Percentiles rank a stretch among this genome's conserved stretches.
These are phyloP conservation scores for Breynia disticha DNA, from an alignment of 441 rosid species.

Conservation along the genomic window DNA sequence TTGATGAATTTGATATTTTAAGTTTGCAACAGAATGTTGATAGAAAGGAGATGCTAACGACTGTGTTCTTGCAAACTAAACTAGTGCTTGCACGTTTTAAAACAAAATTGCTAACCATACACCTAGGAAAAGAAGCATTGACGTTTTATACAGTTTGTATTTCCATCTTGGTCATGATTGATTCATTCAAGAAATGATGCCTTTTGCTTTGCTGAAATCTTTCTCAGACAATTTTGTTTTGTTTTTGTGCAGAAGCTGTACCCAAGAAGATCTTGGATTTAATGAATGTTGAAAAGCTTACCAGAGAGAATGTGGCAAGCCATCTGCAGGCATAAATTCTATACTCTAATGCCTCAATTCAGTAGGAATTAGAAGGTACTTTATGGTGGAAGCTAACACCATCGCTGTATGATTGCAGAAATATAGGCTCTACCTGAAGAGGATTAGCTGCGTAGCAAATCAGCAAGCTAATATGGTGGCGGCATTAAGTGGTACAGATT, in stretches of 20 bases:
- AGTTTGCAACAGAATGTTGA: no score
- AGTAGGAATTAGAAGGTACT: conserved; percentile 5
- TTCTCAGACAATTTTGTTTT: background rate
- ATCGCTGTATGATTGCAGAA: conserved; percentile 41
- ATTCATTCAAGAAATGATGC: no score
- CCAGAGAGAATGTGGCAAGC: conserved; percentile 98
- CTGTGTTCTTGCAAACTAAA: background rate
- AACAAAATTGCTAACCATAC: no score
- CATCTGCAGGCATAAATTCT: conserved; percentile 63
- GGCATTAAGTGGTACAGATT: conserved; percentile 45
- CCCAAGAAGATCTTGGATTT: conserved; percentile 91
- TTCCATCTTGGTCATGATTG: no score
- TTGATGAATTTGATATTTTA: background rate
- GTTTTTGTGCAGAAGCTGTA: conserved; percentile 66
- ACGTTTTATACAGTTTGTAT: no score
- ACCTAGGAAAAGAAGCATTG: no score
- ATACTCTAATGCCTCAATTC: conserved; percentile 3
- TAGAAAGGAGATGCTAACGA: background rate
- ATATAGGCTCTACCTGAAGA: conserved; percentile 73
- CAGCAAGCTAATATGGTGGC: conserved; percentile 67
- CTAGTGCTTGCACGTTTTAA: background rate
- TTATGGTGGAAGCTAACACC: conserved; percentile 16
- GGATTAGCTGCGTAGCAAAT: conserved; percentile 55
- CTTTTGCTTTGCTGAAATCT: no score
- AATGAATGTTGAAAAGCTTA: conserved; percentile 85